Evolutionary conservation across 805 yeast genomes (phyloP), one percentile per base, ranked within the genome.

Genomic region (Candida nonsorbophila): DNA sequence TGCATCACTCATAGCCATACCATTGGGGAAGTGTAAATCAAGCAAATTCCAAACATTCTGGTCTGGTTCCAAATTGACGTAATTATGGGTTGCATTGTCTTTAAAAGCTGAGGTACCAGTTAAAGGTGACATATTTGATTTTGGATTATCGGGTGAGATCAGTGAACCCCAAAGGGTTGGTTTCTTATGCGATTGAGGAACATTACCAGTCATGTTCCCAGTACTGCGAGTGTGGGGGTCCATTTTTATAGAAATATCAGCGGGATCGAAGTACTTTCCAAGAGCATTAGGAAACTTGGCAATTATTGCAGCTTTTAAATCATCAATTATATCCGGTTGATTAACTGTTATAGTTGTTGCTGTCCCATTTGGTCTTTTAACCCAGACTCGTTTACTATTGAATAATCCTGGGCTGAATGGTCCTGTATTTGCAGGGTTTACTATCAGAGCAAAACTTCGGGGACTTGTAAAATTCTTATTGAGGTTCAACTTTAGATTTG

Each of bases 311-410:
- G 68, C 58, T 46, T 88, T 88, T 43, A 88, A 61, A 53, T 90
- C 95, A 52, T 88, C 97, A 4, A 88, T 70, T 1, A 87, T 68
- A 47, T 84, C 90, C 13, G 53, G 48, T 17, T 74, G 74, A 11
- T 65, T 62, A 12, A 84, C 80, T 34, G 65, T 49, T 5, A 88
- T 55, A 1, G 94, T 73, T 0, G 95, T 84, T 3, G 97, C 83
- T 11, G 66, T 67, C 2, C 74, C 74, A 14, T 57, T 53, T 0
- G 62, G 57, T 22, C 68, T 53, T 30, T 54, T 67, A 5, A 77
- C 71, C 84, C 84, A 77, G 1, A 77, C 67, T 28, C 84, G 47
- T 40, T 60, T 55, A 23, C 46, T 36, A 13, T 49, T 14, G 19
- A 37, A 34, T 4, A 34, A 14, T 4, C 40, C 41, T 3, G 44